Evolutionary conservation across 2,329 filamentous ascomycete species (phyloP), one percentile per base, ranked within the genome.

Genomic region (Microcyclospora tardicrescens): DNA sequence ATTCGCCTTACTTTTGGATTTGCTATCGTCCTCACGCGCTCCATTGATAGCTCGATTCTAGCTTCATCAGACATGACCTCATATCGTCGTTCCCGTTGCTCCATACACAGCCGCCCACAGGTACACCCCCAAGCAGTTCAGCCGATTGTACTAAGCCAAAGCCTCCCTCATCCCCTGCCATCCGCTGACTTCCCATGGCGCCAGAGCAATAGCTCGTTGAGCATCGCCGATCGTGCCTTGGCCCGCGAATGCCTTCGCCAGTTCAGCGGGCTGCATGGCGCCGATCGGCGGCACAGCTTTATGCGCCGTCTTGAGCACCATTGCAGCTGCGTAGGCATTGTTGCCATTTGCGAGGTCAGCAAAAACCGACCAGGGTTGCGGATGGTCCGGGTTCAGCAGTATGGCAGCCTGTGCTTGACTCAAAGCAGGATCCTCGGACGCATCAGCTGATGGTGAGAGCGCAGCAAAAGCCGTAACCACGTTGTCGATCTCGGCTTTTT

Each of bases 301-400:
- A 29, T 73, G 55, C 0, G 87, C 86, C n/a, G 86, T 84, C 53
- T 78, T 72, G 43, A 93, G 67, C 2, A 86, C 84, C 77, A 94
- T 86, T 48, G 83, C 75, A 2, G 83, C 79, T 6, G 72, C 66
- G 48, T 71, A 71, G 0, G 68, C 51, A 32, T 68, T 62, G 19
- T 8, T 8, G 19, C 19, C 19, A 2, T 70, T 73, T 0, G 71
- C 72, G 0, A 73, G 59, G 29, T 75, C 69, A 0, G 82, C 77
- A 16, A 96, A 66, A 36, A 81, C 71, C 32, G 75, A 72, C 91
- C 91, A 98, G 0, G 85, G 84, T 37, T 82, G 75, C 0, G 86
- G 77, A 41, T 86, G 72, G 41, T 79, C 71, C 0, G 91, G 91
- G 35, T 82, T 73, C 15, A 95, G 70, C 73, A 95, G 81, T 13